Evolutionary conservation across 225 moss, liverwort and hornwort genomes (phyloP), one percentile per base, ranked within the genome.

Genomic region (Climacium dendroides): DNA sequence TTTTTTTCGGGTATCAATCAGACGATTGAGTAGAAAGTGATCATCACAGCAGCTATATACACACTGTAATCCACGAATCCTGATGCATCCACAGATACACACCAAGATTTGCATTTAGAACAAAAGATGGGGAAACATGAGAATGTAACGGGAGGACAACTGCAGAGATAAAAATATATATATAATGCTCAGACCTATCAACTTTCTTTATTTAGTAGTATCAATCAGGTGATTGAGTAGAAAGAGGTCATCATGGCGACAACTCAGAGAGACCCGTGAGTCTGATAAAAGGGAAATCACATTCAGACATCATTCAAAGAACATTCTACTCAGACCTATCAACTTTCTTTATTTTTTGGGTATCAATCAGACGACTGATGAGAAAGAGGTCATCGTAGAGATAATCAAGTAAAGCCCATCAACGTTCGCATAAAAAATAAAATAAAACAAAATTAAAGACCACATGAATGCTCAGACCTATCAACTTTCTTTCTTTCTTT

Each of bases 151-250:
- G 41, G 13, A 69, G 13, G 69, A 30, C 39, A 53, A 82, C 62
- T 47, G 50, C 64, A 81, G 64, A 65, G 67, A 28, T 75, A 13
- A 53, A 54, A 50, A 48, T n/a, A n/a, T n/a, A 5, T 13, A 14
- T 30, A 20, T 22, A 20, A 32, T 69, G 81, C 70, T 90, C 86
- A 88, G 84, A 55, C 86, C 86, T 86, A 84, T 84, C 77, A 87
- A 83, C 89, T 83, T 85, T 79, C 70, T 72, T 88, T 71, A 39
- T 73, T 84, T 83, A 26, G 7, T 29, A 8, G 52, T 53, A 73
- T 85, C 82, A 90, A 85, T 90, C 85, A 87, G 65, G 60, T 52
- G 82, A 85, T 88, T 82, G 85, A 83, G 10, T 54, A 59, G 64
- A 62, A 70, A 64, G 80, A 57, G 83, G 63, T 84, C 86, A 85